phyloP scores from a whole-genome alignment of 257 asterid species.

The Solanum megistacrolobum region DNA sequence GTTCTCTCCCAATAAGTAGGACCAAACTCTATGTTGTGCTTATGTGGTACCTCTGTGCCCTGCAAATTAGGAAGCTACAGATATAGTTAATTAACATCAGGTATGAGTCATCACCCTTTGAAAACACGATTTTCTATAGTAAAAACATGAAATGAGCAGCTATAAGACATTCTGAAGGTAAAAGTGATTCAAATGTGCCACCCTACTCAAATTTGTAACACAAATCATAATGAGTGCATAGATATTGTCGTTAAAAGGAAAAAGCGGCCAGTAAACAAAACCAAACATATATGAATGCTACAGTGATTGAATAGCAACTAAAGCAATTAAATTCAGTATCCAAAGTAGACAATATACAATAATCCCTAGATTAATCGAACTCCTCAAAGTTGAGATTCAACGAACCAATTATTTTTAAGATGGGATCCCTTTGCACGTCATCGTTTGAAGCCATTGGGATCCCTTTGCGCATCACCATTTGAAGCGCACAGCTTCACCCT shows the following conservation, averaged over 20 bases:
- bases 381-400: background rate
- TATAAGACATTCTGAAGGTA: background rate
- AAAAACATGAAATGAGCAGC: background rate
- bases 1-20: conserved; percentile 14
- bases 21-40: conserved; percentile 8
- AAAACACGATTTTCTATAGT: background rate
- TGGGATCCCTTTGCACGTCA: background rate
- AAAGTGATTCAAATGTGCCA: background rate
- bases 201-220: background rate
- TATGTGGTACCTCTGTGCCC: conserved; percentile 21
- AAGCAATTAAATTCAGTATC: background rate
- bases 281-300: background rate
- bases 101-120: background rate
- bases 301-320: background rate
- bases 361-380: background rate
- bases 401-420: background rate
- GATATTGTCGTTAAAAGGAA: background rate
- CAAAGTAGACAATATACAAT: background rate
- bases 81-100: conserved; percentile 5
- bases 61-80: conserved; percentile 15
- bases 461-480: background rate
- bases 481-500: background rate
- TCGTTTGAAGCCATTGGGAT: background rate
- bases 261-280: background rate
- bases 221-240: background rate